phyloP scores from a whole-genome alignment of 2,329 filamentous ascomycete species.

The Diaporthe caulivora region DNA sequence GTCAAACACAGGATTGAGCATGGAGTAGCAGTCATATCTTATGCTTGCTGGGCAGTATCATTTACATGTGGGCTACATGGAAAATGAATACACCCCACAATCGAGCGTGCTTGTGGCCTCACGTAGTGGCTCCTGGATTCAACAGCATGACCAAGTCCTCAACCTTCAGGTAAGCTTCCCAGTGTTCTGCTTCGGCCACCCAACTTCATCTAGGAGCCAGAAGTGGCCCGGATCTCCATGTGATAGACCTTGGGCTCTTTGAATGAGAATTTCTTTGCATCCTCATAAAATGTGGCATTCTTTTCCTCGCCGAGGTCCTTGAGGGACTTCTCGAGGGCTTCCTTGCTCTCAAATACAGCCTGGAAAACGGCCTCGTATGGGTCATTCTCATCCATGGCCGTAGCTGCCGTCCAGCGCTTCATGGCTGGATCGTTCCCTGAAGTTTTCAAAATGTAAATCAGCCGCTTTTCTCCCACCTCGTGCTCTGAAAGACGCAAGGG shows the following conservation, averaged over 20 bases:
- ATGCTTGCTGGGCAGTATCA: too few species aligned
- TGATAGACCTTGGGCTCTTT: constrained; percentile 21
- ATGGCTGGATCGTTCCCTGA: constrained; percentile 19
- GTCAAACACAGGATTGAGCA: background rate
- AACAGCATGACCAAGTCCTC: background rate
- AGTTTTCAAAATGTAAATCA: background rate
- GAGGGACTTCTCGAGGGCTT: constrained; percentile 23
- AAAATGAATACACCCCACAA: too few species aligned
- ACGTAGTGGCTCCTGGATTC: too few species aligned
- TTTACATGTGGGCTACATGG: too few species aligned
- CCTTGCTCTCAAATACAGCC: constrained; percentile 27
- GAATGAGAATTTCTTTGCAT: constrained; percentile 24
- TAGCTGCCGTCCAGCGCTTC: constrained; percentile 16
- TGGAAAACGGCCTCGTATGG: constrained; percentile 26
- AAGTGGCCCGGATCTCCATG: constrained; percentile 23
- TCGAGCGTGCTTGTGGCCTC: too few species aligned
- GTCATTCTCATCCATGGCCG: constrained; percentile 13
- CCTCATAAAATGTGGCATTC: constrained; percentile 15
- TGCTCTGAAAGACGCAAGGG: background rate
- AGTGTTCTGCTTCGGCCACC: background rate
- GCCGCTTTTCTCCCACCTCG: background rate
- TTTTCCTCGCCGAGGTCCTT: constrained; percentile 23
- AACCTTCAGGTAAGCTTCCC: background rate
- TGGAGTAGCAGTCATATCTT: background rate
- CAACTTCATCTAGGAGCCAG: background rate